phyloP scores from a whole-genome alignment of 805 yeast genomes.

The Alloascoidea hylecoeti region DNA sequence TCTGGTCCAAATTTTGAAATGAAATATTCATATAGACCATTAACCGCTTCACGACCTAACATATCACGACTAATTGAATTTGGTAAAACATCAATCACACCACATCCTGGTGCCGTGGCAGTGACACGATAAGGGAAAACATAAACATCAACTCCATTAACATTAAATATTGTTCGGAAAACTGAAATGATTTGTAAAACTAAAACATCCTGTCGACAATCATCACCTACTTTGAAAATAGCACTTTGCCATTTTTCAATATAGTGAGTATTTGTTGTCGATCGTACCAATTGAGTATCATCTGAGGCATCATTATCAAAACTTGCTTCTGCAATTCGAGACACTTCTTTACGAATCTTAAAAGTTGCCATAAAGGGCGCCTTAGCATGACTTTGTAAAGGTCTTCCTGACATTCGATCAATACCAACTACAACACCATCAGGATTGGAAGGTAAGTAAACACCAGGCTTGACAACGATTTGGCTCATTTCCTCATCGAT shows the following conservation, averaged over 20 bases:
- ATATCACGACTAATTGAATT: slow-evolving; percentile 92
- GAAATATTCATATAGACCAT: slow-evolving; percentile 88
- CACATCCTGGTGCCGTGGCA: slow-evolving; percentile 99
- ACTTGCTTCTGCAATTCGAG: slow-evolving; percentile 12
- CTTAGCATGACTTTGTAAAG: slow-evolving; percentile 95
- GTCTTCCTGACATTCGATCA: slow-evolving; percentile 83
- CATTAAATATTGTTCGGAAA: slow-evolving; percentile 82
- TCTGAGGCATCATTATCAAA: slow-evolving; percentile 10
- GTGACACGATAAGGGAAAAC: slow-evolving; percentile 93
- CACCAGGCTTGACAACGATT: slow-evolving; percentile 64
- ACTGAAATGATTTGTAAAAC: slow-evolving; percentile 87
- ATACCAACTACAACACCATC: slow-evolving; percentile 91
- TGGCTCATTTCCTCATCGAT: slow-evolving; percentile 91
- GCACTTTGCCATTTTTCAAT: slow-evolving; percentile 84
- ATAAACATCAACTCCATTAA: slow-evolving; percentile 77
- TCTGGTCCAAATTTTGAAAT: slow-evolving; percentile 93
- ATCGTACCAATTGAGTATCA: slow-evolving; percentile 8
- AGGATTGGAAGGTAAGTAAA: slow-evolving; percentile 91
- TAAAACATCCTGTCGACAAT: slow-evolving; percentile 93
- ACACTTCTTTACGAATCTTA: slow-evolving; percentile 51
- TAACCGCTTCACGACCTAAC: slow-evolving; percentile 98
- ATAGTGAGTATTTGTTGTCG: slow-evolving; percentile 11
- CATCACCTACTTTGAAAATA: slow-evolving; percentile 97
- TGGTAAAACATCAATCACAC: slow-evolving; percentile 95
- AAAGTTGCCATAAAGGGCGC: slow-evolving; percentile 98